These are phyloP conservation scores for Debaryomyces nepalensis DNA, from an alignment of 1,139 yeast species.

Conservation along the genomic window DNA sequence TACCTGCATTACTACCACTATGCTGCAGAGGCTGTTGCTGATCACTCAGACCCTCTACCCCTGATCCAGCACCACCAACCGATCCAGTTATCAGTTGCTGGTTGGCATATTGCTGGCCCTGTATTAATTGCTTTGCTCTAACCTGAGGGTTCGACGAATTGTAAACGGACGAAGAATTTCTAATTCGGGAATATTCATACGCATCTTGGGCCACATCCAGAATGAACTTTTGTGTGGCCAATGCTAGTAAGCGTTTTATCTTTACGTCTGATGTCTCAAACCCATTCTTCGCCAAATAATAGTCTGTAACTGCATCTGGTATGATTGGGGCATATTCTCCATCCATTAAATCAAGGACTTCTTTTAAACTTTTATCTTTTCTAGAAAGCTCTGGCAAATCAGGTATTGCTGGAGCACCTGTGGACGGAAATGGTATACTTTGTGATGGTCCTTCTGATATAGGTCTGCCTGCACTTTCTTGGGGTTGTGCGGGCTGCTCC, in stretches of 20 bases:
- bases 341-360: constrained; percentile 85
- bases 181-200: constrained; percentile 88
- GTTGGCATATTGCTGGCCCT: constrained; percentile 63
- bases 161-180: constrained; percentile 82
- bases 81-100: constrained; percentile 48
- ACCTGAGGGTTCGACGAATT: constrained; percentile 86
- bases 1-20: constrained; percentile 51
- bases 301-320: constrained; percentile 98
- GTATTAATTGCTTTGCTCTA: constrained; percentile 77
- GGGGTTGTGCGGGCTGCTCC: constrained; percentile 12
- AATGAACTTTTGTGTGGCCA: constrained; percentile 94
- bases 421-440: constrained; percentile 10
- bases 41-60: constrained; percentile 41
- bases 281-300: constrained; percentile 87
- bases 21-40: constrained; percentile 38
- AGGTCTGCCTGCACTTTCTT: constrained; percentile 12
- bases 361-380: constrained; percentile 86
- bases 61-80: constrained; percentile 38
- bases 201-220: constrained; percentile 97
- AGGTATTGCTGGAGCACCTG: constrained; percentile 28
- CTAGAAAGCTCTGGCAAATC: constrained; percentile 75
- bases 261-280: constrained; percentile 80
- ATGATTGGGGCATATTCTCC: constrained; percentile 91
- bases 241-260: constrained; percentile 82
- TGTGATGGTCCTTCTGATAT: constrained; percentile 17